phyloP scores from a whole-genome alignment of 1,139 yeast species.

The Candida gigantensis region DNA sequence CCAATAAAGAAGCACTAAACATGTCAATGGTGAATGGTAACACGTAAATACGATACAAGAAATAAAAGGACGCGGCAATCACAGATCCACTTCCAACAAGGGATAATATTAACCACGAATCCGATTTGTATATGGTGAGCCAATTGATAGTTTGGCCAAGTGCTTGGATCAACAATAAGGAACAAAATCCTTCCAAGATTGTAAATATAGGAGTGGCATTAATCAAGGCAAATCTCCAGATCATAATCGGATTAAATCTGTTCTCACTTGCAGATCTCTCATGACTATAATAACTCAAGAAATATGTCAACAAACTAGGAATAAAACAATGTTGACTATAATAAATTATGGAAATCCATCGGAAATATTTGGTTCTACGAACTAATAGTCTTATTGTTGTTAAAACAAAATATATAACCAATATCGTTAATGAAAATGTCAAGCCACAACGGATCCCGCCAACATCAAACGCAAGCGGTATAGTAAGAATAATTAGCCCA shows the following conservation, averaged over 20 bases:
- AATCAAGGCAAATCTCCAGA: conserved; percentile 69
- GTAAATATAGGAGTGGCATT: conserved; percentile 90
- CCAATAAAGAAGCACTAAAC: conserved; percentile 78
- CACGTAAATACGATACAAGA: conserved; percentile 79
- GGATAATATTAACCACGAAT: conserved; percentile 78
- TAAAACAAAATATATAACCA: conserved; percentile 64
- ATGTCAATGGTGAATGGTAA: conserved; percentile 71
- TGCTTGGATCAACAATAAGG: conserved; percentile 85
- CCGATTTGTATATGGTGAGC: conserved; percentile 68
- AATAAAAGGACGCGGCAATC: conserved; percentile 73
- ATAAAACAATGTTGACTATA: conserved; percentile 80
- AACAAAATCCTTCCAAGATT: conserved; percentile 88
- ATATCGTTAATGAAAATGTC: conserved; percentile 77
- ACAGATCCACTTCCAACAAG: conserved; percentile 74
- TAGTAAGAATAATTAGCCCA: conserved; percentile 71
- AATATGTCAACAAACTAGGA: conserved; percentile 77
- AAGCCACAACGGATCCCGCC: conserved; percentile 92
- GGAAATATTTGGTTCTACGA: conserved; percentile 48
- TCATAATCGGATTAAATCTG: conserved; percentile 22
- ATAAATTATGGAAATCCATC: conserved; percentile 62
- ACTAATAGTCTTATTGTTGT: conserved; percentile 69
- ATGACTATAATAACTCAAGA: conserved; percentile 50
- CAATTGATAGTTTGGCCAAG: conserved; percentile 81
- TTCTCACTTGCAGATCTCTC: conserved; percentile 14
- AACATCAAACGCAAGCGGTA: conserved; percentile 92